Evolutionary conservation across 352 stramenopile genomes (phyloP).

Genomic region (Phytopythium sindhum): DNA sequence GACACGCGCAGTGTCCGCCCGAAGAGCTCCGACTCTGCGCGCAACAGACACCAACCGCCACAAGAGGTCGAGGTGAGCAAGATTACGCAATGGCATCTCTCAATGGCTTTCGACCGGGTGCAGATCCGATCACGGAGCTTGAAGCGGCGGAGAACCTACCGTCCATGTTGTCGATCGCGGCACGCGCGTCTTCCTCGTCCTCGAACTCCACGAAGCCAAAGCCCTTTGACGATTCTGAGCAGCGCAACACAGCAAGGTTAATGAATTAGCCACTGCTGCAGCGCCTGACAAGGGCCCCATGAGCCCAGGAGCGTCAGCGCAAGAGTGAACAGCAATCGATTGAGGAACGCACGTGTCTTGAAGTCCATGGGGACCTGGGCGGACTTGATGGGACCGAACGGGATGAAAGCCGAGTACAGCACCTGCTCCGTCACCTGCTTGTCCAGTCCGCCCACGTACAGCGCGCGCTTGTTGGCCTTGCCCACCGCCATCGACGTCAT

Average conservation of each 20-base stretch:
- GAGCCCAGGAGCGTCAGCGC: not conserved
- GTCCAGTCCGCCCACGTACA: conserved; percentile 92
- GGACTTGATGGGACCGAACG: conserved; percentile 77
- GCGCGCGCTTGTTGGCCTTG: conserved; percentile 58
- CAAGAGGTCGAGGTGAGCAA: not conserved
- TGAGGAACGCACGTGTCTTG: conserved; percentile 60
- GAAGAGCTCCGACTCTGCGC: conserved; percentile 88
- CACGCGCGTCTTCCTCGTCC: conserved; percentile 81
- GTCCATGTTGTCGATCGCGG: conserved; percentile 96
- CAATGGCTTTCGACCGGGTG: not conserved
- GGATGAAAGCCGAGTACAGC: conserved; percentile 83
- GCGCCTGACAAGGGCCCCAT: too few species aligned
- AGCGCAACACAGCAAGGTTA: not conserved
- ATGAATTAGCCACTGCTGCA: not conserved
- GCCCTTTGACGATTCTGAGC: conserved; percentile 76
- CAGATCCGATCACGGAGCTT: not conserved
- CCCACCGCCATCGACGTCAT: conserved; percentile 5
- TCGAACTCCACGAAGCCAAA: conserved; percentile 95
- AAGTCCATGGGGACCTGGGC: conserved; percentile 79
- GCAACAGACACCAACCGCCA: not conserved
- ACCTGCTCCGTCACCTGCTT: conserved; percentile 84
- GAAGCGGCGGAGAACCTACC: conserved; percentile 27
- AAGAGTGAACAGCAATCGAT: not conserved
- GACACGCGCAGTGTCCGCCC: conserved; percentile 89
- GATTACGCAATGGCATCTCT: not conserved